Conservation (phyloP, 495 filamentous ascomycete genomes). For the Monascus purpureus region DNA sequence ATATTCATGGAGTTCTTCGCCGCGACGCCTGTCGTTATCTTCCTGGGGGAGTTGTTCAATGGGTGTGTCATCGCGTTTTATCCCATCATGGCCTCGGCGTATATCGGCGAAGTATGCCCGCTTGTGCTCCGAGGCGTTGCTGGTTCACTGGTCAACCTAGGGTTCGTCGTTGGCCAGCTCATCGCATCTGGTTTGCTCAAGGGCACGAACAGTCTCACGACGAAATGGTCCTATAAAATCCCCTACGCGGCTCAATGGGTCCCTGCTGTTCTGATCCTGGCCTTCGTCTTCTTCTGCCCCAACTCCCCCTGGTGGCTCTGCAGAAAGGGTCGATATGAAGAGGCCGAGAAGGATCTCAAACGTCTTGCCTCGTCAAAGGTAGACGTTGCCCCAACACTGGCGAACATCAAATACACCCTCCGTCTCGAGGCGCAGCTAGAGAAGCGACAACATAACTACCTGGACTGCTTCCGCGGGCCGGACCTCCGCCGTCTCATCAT, state of each 20-base stretch:
- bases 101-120: slow-evolving; percentile 23
- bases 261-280: slow-evolving; percentile 16
- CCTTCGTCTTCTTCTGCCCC: slow-evolving; percentile 28
- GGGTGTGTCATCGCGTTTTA: slow-evolving; percentile 22
- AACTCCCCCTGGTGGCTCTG: slow-evolving; percentile 39
- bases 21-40: slow-evolving; percentile 15
- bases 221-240: slow-evolving; percentile 20
- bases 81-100: slow-evolving; percentile 21
- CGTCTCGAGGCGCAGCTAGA: slow-evolving; percentile 30
- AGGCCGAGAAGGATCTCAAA: slow-evolving; percentile 19
- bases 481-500: slow-evolving; percentile 33
- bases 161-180: slow-evolving; percentile 23
- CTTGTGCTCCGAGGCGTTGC: slow-evolving; percentile 26
- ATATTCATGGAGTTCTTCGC: slow-evolving; percentile 26
- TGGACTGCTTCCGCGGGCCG: slow-evolving; percentile 31
- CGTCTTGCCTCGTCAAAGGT: slow-evolving; percentile 16
- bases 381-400: slow-evolving; percentile 11
- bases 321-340: slow-evolving; percentile 24
- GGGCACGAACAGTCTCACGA: slow-evolving; percentile 16
- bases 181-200: slow-evolving; percentile 26
- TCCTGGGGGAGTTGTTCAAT: slow-evolving; percentile 21
- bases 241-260: slow-evolving; percentile 24
- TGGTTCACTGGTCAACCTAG: slow-evolving; percentile 24
- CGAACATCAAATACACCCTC: slow-evolving; percentile 20
- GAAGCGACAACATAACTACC: slow-evolving; percentile 19